A percentile compares a stretch with the other conserved stretches of the same genome.
These are phyloP conservation scores for Emergomyces orientalis DNA, from an alignment of 2,329 filamentous ascomycete genomes.

Conservation along the genomic window DNA sequence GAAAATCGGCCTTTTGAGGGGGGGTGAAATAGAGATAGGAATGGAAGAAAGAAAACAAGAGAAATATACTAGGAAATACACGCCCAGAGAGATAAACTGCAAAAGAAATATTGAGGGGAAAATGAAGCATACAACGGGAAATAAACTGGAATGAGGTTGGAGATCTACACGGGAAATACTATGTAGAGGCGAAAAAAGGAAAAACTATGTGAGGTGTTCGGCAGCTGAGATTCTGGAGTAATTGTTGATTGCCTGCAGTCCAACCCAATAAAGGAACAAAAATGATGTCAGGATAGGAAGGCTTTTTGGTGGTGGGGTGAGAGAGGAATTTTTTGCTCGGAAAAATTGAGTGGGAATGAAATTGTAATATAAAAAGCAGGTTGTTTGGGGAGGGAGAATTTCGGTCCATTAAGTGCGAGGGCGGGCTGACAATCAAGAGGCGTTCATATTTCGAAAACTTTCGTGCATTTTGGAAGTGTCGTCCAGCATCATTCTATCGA, in stretches of 20 bases:
- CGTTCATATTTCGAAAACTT: background rate
- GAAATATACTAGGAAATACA: background rate
- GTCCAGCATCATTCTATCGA: conserved; percentile 4
- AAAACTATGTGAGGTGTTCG: background rate
- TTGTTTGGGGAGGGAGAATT: background rate
- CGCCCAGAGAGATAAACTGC: background rate
- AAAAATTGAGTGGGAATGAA: background rate
- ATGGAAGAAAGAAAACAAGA: background rate
- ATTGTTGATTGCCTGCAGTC: background rate
- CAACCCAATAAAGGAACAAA: background rate
- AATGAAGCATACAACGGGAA: background rate
- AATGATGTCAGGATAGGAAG: background rate
- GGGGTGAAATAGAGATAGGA: background rate
- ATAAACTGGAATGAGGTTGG: background rate
- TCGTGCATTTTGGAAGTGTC: background rate
- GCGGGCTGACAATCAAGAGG: background rate
- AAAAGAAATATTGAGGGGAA: background rate
- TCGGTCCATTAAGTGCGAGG: background rate
- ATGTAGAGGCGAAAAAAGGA: background rate
- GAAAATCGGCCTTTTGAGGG: background rate
- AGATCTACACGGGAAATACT: background rate
- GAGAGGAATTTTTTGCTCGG: background rate
- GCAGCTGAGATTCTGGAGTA: background rate
- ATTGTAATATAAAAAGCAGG: background rate
- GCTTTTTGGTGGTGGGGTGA: background rate